Evolutionary conservation across 2,329 filamentous ascomycete genomes (phyloP).

Genomic region (Ophiosphaerella korrae): DNA sequence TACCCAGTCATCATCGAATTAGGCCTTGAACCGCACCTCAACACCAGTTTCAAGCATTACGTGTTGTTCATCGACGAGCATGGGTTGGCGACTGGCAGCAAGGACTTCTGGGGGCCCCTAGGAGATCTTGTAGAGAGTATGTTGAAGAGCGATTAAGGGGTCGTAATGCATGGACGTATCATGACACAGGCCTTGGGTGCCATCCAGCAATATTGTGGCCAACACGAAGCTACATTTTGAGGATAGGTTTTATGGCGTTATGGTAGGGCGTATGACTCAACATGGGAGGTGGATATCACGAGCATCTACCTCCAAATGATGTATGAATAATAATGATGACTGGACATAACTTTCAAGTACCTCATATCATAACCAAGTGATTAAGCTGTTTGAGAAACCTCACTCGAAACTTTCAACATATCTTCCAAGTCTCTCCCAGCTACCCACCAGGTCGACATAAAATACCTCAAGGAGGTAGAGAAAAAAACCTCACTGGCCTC

Average conservation of each 20-base stretch:
- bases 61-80: conserved; percentile 99
- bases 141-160: conserved; percentile 79
- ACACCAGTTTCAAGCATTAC: conserved; percentile 99
- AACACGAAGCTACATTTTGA: neutral
- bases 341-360: neutral
- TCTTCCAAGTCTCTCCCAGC: too few relatives aligned
- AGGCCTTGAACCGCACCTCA: conserved; percentile 93
- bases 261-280: neutral
- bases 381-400: too few relatives aligned
- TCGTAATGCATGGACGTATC: too few relatives aligned
- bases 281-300: conserved; percentile 8
- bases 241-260: conserved; percentile 9
- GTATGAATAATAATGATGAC: conserved; percentile 18
- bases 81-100: conserved; percentile 78
- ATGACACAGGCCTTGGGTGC: neutral
- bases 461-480: too few relatives aligned
- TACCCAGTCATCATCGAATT: conserved; percentile 96
- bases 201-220: neutral
- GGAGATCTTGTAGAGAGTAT: conserved; percentile 98
- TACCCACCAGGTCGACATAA: too few relatives aligned
- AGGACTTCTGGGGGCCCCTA: conserved; percentile 96
- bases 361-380: neutral
- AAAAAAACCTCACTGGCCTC: too few relatives aligned
- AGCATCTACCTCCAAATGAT: conserved; percentile 15
- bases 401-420: neutral